Conservation (phyloP, 352 stramenopile species). For the Globisporangium irregulare region DNA sequence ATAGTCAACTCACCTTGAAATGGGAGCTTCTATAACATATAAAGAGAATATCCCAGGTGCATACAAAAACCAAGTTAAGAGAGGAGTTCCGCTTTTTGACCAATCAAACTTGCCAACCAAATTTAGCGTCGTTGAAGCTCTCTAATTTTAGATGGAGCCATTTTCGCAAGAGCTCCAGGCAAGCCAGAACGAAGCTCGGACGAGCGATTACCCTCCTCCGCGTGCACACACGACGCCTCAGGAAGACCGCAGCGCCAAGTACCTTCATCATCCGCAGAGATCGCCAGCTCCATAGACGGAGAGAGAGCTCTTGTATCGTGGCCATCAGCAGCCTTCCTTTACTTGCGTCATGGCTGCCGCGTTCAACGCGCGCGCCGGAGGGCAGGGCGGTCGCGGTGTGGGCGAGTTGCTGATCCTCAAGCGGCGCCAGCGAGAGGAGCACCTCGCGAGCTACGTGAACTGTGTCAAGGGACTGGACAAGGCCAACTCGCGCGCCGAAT, state of each 20-base stretch:
- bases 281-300: neutral
- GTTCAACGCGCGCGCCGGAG: constrained; percentile 1
- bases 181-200: neutral
- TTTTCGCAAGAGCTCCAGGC: neutral
- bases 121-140: neutral
- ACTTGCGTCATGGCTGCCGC: constrained; percentile 2
- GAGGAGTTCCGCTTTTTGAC: no score
- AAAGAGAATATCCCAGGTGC: no score
- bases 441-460: constrained; percentile 48
- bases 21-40: no score
- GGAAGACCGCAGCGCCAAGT: neutral
- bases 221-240: neutral
- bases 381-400: constrained; percentile 41
- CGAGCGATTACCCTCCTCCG: neutral
- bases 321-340: neutral
- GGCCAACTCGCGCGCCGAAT: constrained; percentile 62
- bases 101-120: no score
- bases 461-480: constrained; percentile 48
- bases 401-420: constrained; percentile 76
- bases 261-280: neutral
- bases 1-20: no score
- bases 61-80: no score
- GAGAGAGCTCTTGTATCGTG: neutral
- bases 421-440: constrained; percentile 62
- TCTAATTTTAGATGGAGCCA: neutral